phyloP scores from a whole-genome alignment of 2,329 filamentous ascomycete species.

The Diaporthe nobilis region DNA sequence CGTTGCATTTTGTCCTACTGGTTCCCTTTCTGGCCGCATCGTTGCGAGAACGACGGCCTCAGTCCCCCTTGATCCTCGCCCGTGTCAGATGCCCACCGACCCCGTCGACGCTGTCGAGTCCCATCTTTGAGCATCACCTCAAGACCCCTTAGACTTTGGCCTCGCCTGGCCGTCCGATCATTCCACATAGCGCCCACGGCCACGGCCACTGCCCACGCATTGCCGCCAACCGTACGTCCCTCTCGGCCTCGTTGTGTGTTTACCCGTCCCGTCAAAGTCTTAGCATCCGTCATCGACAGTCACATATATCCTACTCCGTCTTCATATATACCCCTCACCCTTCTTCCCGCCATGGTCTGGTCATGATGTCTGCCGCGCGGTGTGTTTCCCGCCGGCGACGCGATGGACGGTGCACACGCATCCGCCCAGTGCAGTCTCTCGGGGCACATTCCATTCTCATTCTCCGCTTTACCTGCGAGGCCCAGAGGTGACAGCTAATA shows the following conservation, averaged over 20 bases:
- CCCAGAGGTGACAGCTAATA: background rate
- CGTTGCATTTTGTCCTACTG: conserved; percentile 28
- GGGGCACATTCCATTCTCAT: background rate
- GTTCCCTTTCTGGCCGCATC: conserved; percentile 28
- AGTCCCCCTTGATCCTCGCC: conserved; percentile 20
- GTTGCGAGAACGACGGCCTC: conserved; percentile 8
- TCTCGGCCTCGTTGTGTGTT: background rate
- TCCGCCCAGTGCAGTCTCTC: background rate
- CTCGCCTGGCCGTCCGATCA: conserved; percentile 27
- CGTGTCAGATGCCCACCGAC: conserved; percentile 17
- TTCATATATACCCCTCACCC: background rate
- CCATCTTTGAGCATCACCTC: conserved; percentile 3
- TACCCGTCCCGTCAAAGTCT: conserved; percentile 29
- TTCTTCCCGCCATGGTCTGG: background rate
- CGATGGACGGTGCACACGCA: background rate
- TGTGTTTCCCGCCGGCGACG: background rate
- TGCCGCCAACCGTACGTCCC: conserved; percentile 14
- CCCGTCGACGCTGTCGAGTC: background rate
- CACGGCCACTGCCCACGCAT: background rate
- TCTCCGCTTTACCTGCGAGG: background rate
- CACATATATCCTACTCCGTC: background rate
- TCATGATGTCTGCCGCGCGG: background rate
- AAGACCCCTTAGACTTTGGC: conserved; percentile 12
- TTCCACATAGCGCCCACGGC: background rate
- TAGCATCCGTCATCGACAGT: conserved; percentile 27